Evolutionary conservation across 805 yeast species (phyloP).

Genomic region (Saturnispora dispora): DNA sequence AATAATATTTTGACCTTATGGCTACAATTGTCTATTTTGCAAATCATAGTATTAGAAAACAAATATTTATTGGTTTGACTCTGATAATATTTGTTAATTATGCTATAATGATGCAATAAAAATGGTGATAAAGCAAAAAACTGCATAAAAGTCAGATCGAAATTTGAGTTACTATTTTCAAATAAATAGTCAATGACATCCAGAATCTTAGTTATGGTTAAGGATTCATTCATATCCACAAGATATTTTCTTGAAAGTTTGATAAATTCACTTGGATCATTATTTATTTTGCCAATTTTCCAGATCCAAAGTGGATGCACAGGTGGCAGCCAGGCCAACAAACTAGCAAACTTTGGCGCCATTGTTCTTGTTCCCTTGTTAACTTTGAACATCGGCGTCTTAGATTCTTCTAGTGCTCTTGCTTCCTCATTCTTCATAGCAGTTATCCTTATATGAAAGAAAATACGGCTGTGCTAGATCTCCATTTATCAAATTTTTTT

Average conservation of each 20-base stretch:
- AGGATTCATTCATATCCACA: background rate
- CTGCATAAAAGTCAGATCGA: background rate
- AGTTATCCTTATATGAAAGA: background rate
- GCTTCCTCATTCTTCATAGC: background rate
- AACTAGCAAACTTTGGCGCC: background rate
- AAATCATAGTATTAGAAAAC: constrained; percentile 1
- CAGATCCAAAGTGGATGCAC: constrained; percentile 5
- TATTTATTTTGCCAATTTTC: background rate
- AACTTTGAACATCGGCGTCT: background rate
- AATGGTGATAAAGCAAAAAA: background rate
- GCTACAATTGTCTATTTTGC: constrained; percentile 1
- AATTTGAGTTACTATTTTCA: background rate
- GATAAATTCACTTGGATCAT: background rate
- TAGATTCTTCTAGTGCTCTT: background rate
- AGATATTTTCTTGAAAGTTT: background rate
- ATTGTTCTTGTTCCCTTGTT: background rate
- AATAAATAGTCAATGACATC: background rate
- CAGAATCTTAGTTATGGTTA: background rate
- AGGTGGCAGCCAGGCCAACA: background rate
- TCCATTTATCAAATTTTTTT: background rate
- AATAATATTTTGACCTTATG: background rate
- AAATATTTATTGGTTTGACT: background rate
- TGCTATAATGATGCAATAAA: background rate
- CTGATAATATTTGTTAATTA: constrained; percentile 2
- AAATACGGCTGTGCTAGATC: background rate